These are phyloP conservation scores for Sisymbrium irio DNA, from an alignment of 345 rosid species.

Conservation along the genomic window DNA sequence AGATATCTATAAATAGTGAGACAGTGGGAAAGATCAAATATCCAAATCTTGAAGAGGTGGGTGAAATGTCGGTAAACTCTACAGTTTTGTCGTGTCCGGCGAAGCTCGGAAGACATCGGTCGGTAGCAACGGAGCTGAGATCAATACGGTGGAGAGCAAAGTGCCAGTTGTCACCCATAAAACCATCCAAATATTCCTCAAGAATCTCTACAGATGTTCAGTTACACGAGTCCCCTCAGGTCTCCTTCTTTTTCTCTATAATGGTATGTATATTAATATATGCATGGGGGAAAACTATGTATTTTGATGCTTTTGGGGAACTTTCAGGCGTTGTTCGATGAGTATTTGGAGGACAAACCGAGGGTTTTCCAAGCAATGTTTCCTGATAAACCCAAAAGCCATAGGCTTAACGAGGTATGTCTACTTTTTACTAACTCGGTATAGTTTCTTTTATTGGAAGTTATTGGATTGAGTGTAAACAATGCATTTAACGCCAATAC, in stretches of 20 bases:
- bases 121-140: constrained; percentile 24
- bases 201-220: constrained; percentile 71
- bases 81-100: constrained; percentile 9
- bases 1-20: neutral
- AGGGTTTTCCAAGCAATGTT: constrained; percentile 80
- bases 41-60: neutral
- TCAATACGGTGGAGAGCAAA: constrained; percentile 33
- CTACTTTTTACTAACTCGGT: too few species aligned
- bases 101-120: constrained; percentile 4
- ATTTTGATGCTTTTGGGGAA: neutral
- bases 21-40: neutral
- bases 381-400: constrained; percentile 66
- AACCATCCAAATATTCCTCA: constrained; percentile 60
- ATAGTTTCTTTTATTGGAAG: too few species aligned
- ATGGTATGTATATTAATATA: neutral
- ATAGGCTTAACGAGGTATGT: constrained; percentile 60
- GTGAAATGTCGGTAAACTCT: constrained; percentile 35
- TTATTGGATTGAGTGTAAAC: too few species aligned
- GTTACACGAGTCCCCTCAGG: constrained; percentile 81
- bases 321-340: constrained; percentile 74
- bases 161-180: constrained; percentile 31
- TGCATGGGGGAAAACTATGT: neutral
- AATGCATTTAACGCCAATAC: too few species aligned
- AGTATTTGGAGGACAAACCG: constrained; percentile 69
- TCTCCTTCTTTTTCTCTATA: constrained; percentile 9